phyloP scores from a whole-genome alignment of 805 yeast genomes.

The Pichia membranifaciens region DNA sequence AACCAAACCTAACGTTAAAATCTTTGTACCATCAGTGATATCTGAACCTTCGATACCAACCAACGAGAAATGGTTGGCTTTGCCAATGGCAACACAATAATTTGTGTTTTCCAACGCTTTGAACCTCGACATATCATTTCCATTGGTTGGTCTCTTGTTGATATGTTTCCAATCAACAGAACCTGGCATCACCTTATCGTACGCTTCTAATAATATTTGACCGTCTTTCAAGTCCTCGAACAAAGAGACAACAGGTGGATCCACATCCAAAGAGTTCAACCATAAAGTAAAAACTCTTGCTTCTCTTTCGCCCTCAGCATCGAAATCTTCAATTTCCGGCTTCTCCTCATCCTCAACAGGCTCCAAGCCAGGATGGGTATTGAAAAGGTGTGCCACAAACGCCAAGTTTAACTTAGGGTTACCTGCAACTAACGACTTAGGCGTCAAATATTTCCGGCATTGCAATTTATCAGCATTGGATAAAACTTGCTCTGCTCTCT shows the following conservation, averaged over 20 bases:
- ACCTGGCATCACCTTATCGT: slow-evolving; percentile 93
- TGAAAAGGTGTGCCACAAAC: slow-evolving; percentile 94
- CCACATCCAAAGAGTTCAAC: slow-evolving; percentile 94
- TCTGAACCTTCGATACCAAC: slow-evolving; percentile 99
- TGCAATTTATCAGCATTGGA: slow-evolving; percentile 84
- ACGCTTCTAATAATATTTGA: slow-evolving; percentile 80
- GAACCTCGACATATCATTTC: slow-evolving; percentile 76
- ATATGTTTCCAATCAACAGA: slow-evolving; percentile 72
- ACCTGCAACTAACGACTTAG: slow-evolving; percentile 88
- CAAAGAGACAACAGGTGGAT: slow-evolving; percentile 84
- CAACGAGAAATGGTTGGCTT: slow-evolving; percentile 82
- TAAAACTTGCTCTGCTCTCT: slow-evolving; percentile 84
- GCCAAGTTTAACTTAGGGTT: slow-evolving; percentile 96
- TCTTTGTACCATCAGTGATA: slow-evolving; percentile 86
- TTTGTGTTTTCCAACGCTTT: slow-evolving; percentile 97
- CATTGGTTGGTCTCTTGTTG: slow-evolving; percentile 75
- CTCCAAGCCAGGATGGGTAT: slow-evolving; percentile 93
- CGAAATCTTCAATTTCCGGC: slow-evolving; percentile 94
- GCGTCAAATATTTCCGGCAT: slow-evolving; percentile 91
- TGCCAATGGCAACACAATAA: slow-evolving; percentile 95
- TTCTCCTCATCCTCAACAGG: slow-evolving; percentile 89
- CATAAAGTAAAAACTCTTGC: slow-evolving; percentile 97
- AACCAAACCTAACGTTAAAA: slow-evolving; percentile 84
- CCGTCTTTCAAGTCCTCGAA: slow-evolving; percentile 97
- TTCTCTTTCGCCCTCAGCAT: slow-evolving; percentile 99